phyloP scores from a whole-genome alignment of 306 rosid genomes.

The Vachellia collinsii region DNA sequence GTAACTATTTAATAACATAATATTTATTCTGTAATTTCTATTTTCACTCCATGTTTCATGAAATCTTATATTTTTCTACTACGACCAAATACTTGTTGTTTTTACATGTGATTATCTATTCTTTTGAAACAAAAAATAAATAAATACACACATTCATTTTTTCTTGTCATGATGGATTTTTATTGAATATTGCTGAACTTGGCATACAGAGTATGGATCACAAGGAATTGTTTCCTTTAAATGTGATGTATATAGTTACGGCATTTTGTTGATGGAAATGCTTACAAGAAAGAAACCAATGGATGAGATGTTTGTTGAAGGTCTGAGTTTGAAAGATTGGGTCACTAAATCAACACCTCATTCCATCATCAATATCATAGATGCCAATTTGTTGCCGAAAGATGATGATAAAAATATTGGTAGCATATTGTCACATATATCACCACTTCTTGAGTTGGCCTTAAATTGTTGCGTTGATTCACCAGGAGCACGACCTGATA shows the following conservation, averaged over 20 bases:
- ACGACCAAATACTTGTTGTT: background rate
- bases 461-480: background rate
- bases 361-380: background rate
- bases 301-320: slow-evolving; percentile 36
- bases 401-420: background rate
- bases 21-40: background rate
- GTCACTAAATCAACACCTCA: background rate
- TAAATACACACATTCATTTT: too few relatives aligned
- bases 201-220: slow-evolving; percentile 36
- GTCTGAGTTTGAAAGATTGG: slow-evolving; percentile 11
- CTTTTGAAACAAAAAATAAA: too few relatives aligned
- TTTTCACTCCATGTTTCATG: background rate
- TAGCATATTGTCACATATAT: background rate
- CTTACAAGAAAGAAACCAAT: slow-evolving; percentile 50
- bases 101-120: too few relatives aligned
- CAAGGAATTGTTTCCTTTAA: slow-evolving; percentile 43
- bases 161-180: too few relatives aligned
- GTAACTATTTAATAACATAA: background rate
- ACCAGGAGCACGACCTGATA: background rate
- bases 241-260: slow-evolving; percentile 52
- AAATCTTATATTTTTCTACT: background rate
- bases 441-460: background rate
- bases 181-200: too few relatives aligned
- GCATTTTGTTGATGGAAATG: slow-evolving; percentile 48
- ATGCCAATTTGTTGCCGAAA: background rate